Evolutionary conservation across 148 eudicot species (phyloP), one percentile per base, ranked within the genome.

Genomic region (Amaranthus palmeri): DNA sequence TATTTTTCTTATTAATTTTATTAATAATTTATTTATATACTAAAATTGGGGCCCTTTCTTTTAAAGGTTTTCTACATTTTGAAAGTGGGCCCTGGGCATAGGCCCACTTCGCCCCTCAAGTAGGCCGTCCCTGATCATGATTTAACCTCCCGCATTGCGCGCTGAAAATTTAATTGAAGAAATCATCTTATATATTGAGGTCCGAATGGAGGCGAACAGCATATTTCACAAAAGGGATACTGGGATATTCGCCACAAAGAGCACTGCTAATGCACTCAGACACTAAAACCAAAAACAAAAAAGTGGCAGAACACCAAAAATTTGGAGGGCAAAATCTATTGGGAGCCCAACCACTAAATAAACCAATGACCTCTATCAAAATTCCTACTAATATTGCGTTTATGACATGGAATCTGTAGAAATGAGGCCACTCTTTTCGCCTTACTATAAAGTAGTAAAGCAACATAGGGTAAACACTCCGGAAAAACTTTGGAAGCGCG

Each of bases 351-450:
- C 87, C 81, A 55, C 92, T 79, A 11, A 80, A 80, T 6, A 86
- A 71, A n/a, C 96, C 96, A 41, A 82, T 68, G 8, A 79, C 82
- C 82, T 90, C 92, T 71, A 93, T 58, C 4, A 84, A 71, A 43
- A 78, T 82, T 85, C 92, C 98, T 10, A 90, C 18, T 13, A 93
- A 75, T 79, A 90, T 83, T 6, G 90, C 93, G 71, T 70, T 78
- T 59, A 93, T 85, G 60, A 88, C 93, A 74, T 93, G 93, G 70
- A 87, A 87, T 71, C 98, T 79, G 10, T 90, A 85, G 76, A 93
- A 93, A 77, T 88, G 92, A 5, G 98, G 98, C 90, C 88, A 87
- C 61, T 85, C 88, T 76, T 90, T 86, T 65, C 84, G 76, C 80
- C 92, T 85, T 50, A 90, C 96, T 0, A 93, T 69, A 56, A 83